Evolutionary conservation across 2,329 filamentous ascomycete genomes (phyloP).

Genomic region (Xylariaceae sp.): DNA sequence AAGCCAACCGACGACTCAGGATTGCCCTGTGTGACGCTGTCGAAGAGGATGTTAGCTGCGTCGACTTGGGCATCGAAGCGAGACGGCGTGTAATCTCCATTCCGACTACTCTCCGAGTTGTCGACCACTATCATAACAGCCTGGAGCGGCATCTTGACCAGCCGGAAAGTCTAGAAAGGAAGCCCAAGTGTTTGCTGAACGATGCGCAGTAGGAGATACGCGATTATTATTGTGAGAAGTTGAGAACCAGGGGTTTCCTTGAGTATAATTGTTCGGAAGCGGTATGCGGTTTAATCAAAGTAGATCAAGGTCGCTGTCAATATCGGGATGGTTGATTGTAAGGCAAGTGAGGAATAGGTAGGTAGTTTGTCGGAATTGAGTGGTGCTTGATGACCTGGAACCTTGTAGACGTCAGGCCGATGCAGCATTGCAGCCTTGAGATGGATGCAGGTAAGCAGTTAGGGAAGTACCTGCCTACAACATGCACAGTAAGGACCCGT

Average conservation of each 20-base stretch:
- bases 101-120: conserved; percentile 97
- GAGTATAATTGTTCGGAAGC: too few species aligned
- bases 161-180: conserved; percentile 4
- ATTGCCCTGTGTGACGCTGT: conserved; percentile 89
- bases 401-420: conserved; percentile 25
- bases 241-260: too few species aligned
- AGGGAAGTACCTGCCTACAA: conserved; percentile 1
- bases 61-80: conserved; percentile 96
- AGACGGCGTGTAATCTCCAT: conserved; percentile 87
- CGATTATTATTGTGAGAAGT: too few species aligned
- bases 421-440: conserved; percentile 22
- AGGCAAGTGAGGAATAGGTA: too few species aligned
- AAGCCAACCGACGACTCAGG: conserved; percentile 95
- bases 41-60: conserved; percentile 91
- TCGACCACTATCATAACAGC: conserved; percentile 99
- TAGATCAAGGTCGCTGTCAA: too few species aligned
- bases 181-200: too few species aligned
- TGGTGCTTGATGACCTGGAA: conserved; percentile 7
- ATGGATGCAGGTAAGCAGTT: not conserved
- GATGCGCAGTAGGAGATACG: too few species aligned
- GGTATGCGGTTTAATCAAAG: too few species aligned
- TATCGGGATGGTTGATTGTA: too few species aligned
- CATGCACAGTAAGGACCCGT: too few species aligned
- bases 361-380: too few species aligned
- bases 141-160: conserved; percentile 88